A percentile compares a stretch with the other conserved stretches of the same genome.
Evolutionary conservation across 2,329 filamentous ascomycete species (phyloP).

Genomic region (Cercospora sojina): DNA sequence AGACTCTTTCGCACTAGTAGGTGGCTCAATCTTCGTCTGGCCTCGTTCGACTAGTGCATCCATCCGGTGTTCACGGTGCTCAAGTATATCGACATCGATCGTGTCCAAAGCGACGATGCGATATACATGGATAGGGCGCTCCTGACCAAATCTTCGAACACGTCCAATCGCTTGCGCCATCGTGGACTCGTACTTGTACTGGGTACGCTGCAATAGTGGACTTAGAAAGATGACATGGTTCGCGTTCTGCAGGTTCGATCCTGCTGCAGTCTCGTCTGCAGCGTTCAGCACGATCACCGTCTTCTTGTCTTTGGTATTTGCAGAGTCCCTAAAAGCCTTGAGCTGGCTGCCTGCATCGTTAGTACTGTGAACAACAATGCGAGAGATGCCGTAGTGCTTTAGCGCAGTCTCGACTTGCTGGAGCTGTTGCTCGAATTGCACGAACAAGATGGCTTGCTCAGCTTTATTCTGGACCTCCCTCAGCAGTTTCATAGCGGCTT

Average conservation of each 20-base stretch:
- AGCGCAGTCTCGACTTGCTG: slow-evolving; percentile 41
- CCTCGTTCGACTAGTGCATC: slow-evolving; percentile 30
- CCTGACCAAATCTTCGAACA: slow-evolving; percentile 58
- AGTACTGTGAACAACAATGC: slow-evolving; percentile 40
- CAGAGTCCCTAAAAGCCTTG: slow-evolving; percentile 25
- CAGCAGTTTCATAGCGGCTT: slow-evolving; percentile 49
- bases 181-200: slow-evolving; percentile 56
- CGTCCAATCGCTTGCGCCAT: slow-evolving; percentile 66
- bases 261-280: slow-evolving; percentile 58
- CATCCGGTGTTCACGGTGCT: slow-evolving; percentile 43
- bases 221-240: slow-evolving; percentile 65
- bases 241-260: slow-evolving; percentile 60
- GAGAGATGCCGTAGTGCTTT: slow-evolving; percentile 32
- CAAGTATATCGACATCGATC: slow-evolving; percentile 50
- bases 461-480: slow-evolving; percentile 37
- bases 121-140: slow-evolving; percentile 58
- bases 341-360: slow-evolving; percentile 27
- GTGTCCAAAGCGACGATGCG: slow-evolving; percentile 80
- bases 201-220: slow-evolving; percentile 52
- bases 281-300: slow-evolving; percentile 60
- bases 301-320: slow-evolving; percentile 25
- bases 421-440: slow-evolving; percentile 53
- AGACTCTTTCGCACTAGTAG: slow-evolving; percentile 19
- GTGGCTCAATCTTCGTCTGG: slow-evolving; percentile 18
- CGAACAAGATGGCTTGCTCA: slow-evolving; percentile 58